phyloP scores from a whole-genome alignment of 345 rosid genomes.

The Brassica nigra region DNA sequence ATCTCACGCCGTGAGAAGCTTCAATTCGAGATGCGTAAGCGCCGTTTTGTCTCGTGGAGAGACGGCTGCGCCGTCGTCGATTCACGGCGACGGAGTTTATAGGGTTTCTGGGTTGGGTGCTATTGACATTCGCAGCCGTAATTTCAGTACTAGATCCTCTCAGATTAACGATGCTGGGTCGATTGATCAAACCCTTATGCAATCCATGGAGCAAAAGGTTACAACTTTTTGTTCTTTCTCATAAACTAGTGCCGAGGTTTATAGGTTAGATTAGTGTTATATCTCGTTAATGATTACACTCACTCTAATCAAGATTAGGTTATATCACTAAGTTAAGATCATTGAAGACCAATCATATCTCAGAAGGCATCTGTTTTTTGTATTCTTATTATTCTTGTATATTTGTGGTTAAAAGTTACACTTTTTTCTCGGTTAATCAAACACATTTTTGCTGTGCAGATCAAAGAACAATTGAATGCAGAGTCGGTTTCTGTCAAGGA shows the following conservation, averaged over 20 bases:
- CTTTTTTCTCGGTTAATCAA: not conserved
- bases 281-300: not conserved
- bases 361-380: not conserved
- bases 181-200: slow-evolving; percentile 81
- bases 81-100: slow-evolving; percentile 13
- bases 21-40: slow-evolving; percentile 8
- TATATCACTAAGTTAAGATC: slow-evolving; percentile 6
- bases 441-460: slow-evolving; percentile 46
- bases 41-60: slow-evolving; percentile 31
- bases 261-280: not conserved
- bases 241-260: not conserved
- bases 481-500: slow-evolving; percentile 81
- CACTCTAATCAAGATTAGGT: not conserved
- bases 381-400: too few species aligned
- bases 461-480: slow-evolving; percentile 74
- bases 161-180: slow-evolving; percentile 83
- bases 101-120: slow-evolving; percentile 41
- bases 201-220: slow-evolving; percentile 93
- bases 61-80: slow-evolving; percentile 28
- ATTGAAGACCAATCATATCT: not conserved
- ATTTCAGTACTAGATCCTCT: slow-evolving; percentile 58
- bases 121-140: slow-evolving; percentile 33
- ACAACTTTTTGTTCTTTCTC: not conserved
- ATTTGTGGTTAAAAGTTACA: not conserved
- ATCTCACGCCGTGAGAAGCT: slow-evolving; percentile 10